Base-by-base conservation (phyloP, 148 eudicot species). In the Rhododendron simsii region DNA sequence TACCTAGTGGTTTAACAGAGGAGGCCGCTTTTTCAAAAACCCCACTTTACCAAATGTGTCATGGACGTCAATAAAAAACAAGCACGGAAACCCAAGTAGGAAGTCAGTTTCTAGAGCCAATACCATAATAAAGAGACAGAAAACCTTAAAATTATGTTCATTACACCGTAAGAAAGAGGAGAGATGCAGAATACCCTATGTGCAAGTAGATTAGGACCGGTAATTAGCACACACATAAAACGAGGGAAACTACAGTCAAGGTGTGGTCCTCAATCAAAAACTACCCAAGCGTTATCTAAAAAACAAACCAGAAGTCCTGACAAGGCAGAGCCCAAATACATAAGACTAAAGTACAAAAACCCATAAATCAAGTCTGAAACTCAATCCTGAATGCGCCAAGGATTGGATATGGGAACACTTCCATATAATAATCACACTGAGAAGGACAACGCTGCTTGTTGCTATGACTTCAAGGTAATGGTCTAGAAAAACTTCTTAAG, bases 41-140 rank as follows among this genome's bases (percentile, higher is more conserved):
- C 20, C 39, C 76, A 59, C 65, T 71, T 30, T 30, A 14, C 76
- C 76, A 13, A 71, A 71, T 12, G 37, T 71, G 18, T 13, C 76
- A 30, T 1, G 18, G 2, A 16, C 28, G 0, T 47, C 78, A 11
- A 7, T 44, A 35, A 85, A 83, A 55, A 75, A 2, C 23, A 67
- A 79, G 28, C 57, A 85, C 2, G 33, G 21, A 61, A 78, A 13
- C 48, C 21, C 53, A 18, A 30, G 41, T 61, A 39, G 69, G 47
- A 88, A 80, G 47, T 61, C 79, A 71, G 76, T 44, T 37, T 79
- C 81, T 74, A 14, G 35, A 48, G 26, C 51, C 15, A 6, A 83
- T 69, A 65, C 59, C 21, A 44, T 45, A 44, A 28, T 3, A 55
- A 53, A 18, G 10, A 30, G 12, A 33, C 44, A 6, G 30, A 55